Evolutionary conservation across 1,284 basidiomycete species (phyloP).

Genomic region (Malassezia sp.): DNA sequence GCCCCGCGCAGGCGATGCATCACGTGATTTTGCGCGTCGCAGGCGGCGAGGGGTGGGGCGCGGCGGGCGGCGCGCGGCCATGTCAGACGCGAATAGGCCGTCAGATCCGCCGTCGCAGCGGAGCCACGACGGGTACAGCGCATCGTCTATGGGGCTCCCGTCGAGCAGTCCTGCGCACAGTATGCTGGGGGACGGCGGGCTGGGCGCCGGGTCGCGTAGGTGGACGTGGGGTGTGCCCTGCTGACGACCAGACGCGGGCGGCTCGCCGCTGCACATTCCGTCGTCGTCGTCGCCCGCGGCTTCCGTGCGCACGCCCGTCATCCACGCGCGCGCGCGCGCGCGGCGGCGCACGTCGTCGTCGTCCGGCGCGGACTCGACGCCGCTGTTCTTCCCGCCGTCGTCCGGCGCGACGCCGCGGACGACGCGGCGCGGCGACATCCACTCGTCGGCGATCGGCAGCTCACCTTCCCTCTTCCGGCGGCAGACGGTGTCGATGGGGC

Average conservation of each 20-base stretch:
- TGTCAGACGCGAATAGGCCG: constrained; percentile 2
- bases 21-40: background rate
- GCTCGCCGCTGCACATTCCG: constrained; percentile 36
- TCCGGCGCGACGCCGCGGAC: constrained; percentile 32
- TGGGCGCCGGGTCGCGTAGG: too few species aligned
- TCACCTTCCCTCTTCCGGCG: constrained; percentile 27
- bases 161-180: constrained; percentile 37
- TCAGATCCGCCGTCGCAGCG: constrained; percentile 4
- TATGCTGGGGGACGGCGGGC: too few species aligned
- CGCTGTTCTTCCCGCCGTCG: constrained; percentile 43
- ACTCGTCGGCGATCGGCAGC: constrained; percentile 27
- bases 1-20: background rate
- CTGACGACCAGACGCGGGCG: constrained; percentile 7
- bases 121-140: constrained; percentile 17
- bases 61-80: background rate
- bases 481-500: constrained; percentile 7
- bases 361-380: constrained; percentile 27
- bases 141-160: constrained; percentile 33
- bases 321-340: constrained; percentile 16
- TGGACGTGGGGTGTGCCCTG: too few species aligned
- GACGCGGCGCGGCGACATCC: constrained; percentile 39
- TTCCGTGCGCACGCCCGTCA: constrained; percentile 20
- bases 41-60: background rate
- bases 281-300: constrained; percentile 35
- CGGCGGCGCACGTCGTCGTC: constrained; percentile 22